Evolutionary conservation across 2,329 filamentous ascomycete species (phyloP), one percentile per base, ranked within the genome.

Genomic region (Neurospora sp.): DNA sequence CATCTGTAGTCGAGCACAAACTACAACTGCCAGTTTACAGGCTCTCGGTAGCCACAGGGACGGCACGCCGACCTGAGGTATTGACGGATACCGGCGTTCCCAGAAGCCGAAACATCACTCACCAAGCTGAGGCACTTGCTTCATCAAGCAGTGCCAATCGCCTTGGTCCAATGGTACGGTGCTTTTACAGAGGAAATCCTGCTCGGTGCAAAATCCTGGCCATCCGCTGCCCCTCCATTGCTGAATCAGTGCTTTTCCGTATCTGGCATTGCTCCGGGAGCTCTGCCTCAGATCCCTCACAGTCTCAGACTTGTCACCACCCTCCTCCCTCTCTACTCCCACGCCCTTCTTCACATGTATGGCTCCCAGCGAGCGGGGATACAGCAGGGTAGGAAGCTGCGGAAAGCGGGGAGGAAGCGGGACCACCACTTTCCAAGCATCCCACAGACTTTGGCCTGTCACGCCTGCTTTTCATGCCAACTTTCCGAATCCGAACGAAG

Each of bases 161-260:
- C 8, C 52, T 17, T 70, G 68, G 52, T 37, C 73, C 70, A 73
- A 73, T 72, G 28, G 65, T 57, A 8, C 3, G 12, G 52, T 36
- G 28, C 23, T 28, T 28, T 10, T 10, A 62, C 28, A 15, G 23
- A 33, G 12, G 6, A 28, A 33, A 17, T 62, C 52, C 52, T 33
- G 52, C 28, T 62, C 52, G 23, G 52, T 46, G 41, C 41, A 46
- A 46, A 46, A n/a, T 28, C 46, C 28, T 62, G 52, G 3, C 15
- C 10, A 33, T 10, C 52, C 52, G 6, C 28, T 33, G 52, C 12
- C 23, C 28, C 23, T 62, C 52, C 15, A 62, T 62, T 62, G 5
- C 28, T 62, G 23, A 62, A 36, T 17, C 23, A 62, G 6, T 62
- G 15, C 23, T 62, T 33, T 36, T 62, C 52, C 52, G 15, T 33